Evolutionary conservation across 129 eudicot species (phyloP).

Genomic region (Tagetes erecta): DNA sequence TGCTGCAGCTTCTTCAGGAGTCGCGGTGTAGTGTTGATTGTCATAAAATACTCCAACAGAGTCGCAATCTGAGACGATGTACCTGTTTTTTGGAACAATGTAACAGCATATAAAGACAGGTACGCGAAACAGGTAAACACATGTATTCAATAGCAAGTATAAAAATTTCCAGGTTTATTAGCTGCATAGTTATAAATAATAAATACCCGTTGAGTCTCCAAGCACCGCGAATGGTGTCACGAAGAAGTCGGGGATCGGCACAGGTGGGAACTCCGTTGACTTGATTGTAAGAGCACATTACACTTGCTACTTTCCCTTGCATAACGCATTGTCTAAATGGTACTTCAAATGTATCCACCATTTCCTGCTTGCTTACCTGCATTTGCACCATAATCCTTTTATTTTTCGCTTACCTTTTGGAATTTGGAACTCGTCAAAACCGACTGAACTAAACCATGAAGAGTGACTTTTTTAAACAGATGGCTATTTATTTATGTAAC

Average conservation of each 20-base stretch:
- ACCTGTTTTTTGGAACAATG: conserved; percentile 24
- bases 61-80: conserved; percentile 90
- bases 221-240: conserved; percentile 65
- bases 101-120: not conserved
- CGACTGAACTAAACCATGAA: too few species aligned
- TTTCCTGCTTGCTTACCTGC: conserved; percentile 91
- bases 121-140: conserved; percentile 5
- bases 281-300: conserved; percentile 94
- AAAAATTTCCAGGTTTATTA: not conserved
- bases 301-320: conserved; percentile 88
- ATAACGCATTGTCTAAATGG: conserved; percentile 76
- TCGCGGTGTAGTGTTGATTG: conserved; percentile 77
- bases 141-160: not conserved
- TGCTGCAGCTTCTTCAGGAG: conserved; percentile 90
- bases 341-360: conserved; percentile 74
- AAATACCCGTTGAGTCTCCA: conserved; percentile 76
- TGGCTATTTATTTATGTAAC: not conserved
- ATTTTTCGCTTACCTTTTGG: not conserved
- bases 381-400: not conserved
- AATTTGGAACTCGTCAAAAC: not conserved
- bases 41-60: conserved; percentile 75
- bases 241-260: conserved; percentile 85
- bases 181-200: conserved; percentile 5
- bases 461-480: too few species aligned
- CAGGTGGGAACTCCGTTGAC: conserved; percentile 93